phyloP scores from a whole-genome alignment of 208 protist species.

The Wallacemonas sp. region DNA sequence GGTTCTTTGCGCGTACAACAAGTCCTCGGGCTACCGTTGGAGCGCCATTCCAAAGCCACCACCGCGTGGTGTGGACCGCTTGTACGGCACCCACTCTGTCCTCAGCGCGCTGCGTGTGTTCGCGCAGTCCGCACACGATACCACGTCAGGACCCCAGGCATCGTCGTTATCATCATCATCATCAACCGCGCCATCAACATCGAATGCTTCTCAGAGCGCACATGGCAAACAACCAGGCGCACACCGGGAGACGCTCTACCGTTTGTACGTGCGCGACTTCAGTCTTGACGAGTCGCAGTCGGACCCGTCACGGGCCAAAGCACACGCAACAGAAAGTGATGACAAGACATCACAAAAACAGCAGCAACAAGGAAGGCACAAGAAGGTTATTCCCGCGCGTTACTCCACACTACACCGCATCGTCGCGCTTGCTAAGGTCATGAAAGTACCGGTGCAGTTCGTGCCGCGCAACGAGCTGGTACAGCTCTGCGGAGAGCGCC shows the following conservation, averaged over 20 bases:
- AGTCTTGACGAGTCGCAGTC: constrained; percentile 26
- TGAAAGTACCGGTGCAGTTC: constrained; percentile 50
- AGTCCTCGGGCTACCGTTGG: constrained; percentile 62
- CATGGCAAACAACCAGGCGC: constrained; percentile 28
- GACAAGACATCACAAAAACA: no score
- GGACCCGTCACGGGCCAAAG: no score
- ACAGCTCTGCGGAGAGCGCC: constrained; percentile 77
- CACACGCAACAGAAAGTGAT: no score
- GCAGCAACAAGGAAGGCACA: no score
- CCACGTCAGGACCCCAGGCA: background rate
- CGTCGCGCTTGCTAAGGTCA: constrained; percentile 45
- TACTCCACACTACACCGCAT: constrained; percentile 70
- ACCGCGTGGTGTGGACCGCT: constrained; percentile 56
- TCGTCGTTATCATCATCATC: background rate
- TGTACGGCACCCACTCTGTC: constrained; percentile 67
- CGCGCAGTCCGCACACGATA: constrained; percentile 8
- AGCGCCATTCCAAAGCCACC: constrained; percentile 71
- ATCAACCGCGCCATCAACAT: background rate
- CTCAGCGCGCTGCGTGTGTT: constrained; percentile 64
- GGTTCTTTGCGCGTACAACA: constrained; percentile 49
- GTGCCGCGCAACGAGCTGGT: constrained; percentile 69
- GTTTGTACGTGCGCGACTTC: constrained; percentile 78
- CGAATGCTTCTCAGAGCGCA: no score
- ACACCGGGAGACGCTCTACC: constrained; percentile 22
- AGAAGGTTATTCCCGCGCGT: constrained; percentile 36